phyloP scores from a whole-genome alignment of 2,329 filamentous ascomycete species.

The Alternaria longipes region DNA sequence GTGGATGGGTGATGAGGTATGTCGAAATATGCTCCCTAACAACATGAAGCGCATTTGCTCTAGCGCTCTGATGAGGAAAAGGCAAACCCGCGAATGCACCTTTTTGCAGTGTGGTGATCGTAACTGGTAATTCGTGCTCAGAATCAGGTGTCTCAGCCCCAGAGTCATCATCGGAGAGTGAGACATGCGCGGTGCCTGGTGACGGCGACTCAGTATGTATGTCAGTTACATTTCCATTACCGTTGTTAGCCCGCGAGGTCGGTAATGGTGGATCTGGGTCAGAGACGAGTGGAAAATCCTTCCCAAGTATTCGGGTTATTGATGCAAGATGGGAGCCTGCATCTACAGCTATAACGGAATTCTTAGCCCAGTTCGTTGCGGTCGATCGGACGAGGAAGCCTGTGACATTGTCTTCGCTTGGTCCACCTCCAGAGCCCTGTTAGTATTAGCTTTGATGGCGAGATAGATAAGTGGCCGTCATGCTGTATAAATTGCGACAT shows the following conservation, averaged over 20 bases:
- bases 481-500: not conserved
- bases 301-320: slow-evolving; percentile 80
- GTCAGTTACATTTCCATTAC: slow-evolving; percentile 26
- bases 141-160: slow-evolving; percentile 38
- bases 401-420: slow-evolving; percentile 87
- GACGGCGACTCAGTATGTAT: slow-evolving; percentile 34
- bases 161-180: slow-evolving; percentile 42
- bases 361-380: slow-evolving; percentile 78
- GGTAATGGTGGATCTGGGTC: slow-evolving; percentile 23
- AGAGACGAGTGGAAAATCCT: slow-evolving; percentile 58
- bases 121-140: slow-evolving; percentile 42
- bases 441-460: slow-evolving; percentile 18
- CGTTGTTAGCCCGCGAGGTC: slow-evolving; percentile 27
- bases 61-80: slow-evolving; percentile 70
- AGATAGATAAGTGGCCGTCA: not conserved
- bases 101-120: slow-evolving; percentile 63
- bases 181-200: slow-evolving; percentile 32
- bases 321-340: slow-evolving; percentile 88
- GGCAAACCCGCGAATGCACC: slow-evolving; percentile 85
- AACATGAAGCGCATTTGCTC: slow-evolving; percentile 83
- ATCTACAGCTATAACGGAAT: slow-evolving; percentile 90
- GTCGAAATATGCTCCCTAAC: slow-evolving; percentile 82
- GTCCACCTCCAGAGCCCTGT: slow-evolving; percentile 89
- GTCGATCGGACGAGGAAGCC: slow-evolving; percentile 87
- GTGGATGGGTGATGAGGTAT: slow-evolving; percentile 95